Evolutionary conservation across 441 rosid genomes (phyloP), one percentile per base, ranked within the genome.

Genomic region (Metrosideros polymorpha): DNA sequence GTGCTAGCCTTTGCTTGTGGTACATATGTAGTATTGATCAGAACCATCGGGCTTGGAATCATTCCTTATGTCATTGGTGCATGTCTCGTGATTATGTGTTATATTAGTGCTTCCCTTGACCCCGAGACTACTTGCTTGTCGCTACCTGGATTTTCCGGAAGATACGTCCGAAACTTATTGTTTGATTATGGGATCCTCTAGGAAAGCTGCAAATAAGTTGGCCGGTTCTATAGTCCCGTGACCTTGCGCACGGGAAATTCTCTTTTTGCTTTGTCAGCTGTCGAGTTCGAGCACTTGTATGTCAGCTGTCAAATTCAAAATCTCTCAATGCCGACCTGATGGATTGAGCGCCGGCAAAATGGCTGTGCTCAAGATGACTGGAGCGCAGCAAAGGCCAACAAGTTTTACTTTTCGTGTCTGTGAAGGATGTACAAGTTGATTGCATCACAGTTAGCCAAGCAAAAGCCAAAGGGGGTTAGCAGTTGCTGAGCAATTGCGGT

Each of bases 91-190:
- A 4, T 15, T 15, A 29, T 15, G 4, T 59, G 14, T 10, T 30
- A 7, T 7, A 4, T 30, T 15, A 9, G 19, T 29, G 22, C 2
- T 29, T 6, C 30, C 10, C 71, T 7, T 17, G 77, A 63, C 27
- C 45, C 42, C 43, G 6, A 32, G 25, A 22, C 77, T 63, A 2
- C 4, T 63, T 9, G 9, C 25, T 7, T 10, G 43, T 2, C 1
- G 27, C 77, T 32, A 0, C 1, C 7, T 27, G 14, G 25, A 6
- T 8, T 6, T 30, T 9, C 12, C 0, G 0, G 6, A 61, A 8
- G 6, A 61, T 2, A 2, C 5, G 76, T 63, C 43, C 45, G 14
- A 0, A 1, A 19, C 45, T 66, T 9, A 4, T 6, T 9, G 77
- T 39, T 19, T 35, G 45, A 19, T 22, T 22, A 13, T 2, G 45